These are phyloP conservation scores for Casuarina glauca DNA, from an alignment of 306 rosid genomes.

Conservation along the genomic window DNA sequence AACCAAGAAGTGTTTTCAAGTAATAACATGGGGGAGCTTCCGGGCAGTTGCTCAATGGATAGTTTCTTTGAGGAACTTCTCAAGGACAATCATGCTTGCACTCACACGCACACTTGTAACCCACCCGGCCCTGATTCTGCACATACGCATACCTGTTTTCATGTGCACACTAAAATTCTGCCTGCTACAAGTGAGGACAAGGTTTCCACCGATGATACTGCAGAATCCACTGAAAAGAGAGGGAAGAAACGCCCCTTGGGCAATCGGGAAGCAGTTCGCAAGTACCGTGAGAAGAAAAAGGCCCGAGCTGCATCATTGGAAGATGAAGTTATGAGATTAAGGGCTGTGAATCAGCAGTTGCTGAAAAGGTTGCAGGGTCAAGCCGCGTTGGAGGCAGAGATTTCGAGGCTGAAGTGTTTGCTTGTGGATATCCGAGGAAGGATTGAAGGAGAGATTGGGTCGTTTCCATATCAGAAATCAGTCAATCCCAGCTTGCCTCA, in stretches of 20 bases:
- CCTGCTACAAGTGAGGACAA: conserved; percentile 66
- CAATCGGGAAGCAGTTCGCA: conserved; percentile 88
- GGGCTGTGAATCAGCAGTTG: conserved; percentile 78
- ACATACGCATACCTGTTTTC: conserved; percentile 94
- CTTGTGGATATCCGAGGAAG: conserved; percentile 97
- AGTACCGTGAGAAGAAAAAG: conserved; percentile 96
- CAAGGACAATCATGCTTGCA: conserved; percentile 80
- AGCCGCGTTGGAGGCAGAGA: conserved; percentile 86
- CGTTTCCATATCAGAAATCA: conserved; percentile 83
- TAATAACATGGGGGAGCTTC: conserved; percentile 67
- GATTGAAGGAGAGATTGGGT: conserved; percentile 94
- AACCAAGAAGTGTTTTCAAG: conserved; percentile 66
- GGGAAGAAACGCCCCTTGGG: conserved; percentile 74
- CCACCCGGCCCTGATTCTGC: conserved; percentile 94
- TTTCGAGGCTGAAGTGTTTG: conserved; percentile 90
- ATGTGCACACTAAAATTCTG: conserved; percentile 84
- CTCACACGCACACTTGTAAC: conserved; percentile 97
- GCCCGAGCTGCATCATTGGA: conserved; percentile 85
- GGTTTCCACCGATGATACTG: conserved; percentile 71
- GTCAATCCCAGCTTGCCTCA: conserved; percentile 36
- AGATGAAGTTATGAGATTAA: conserved; percentile 83
- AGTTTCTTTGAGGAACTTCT: conserved; percentile 77
- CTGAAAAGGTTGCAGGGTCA: conserved; percentile 86
- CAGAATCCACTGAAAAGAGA: conserved; percentile 75
- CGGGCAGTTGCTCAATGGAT: conserved; percentile 77